Percentiles rank a stretch among this genome's conserved stretches.
phyloP scores from a whole-genome alignment of 306 rosid genomes.

The Malus sylvestris region DNA sequence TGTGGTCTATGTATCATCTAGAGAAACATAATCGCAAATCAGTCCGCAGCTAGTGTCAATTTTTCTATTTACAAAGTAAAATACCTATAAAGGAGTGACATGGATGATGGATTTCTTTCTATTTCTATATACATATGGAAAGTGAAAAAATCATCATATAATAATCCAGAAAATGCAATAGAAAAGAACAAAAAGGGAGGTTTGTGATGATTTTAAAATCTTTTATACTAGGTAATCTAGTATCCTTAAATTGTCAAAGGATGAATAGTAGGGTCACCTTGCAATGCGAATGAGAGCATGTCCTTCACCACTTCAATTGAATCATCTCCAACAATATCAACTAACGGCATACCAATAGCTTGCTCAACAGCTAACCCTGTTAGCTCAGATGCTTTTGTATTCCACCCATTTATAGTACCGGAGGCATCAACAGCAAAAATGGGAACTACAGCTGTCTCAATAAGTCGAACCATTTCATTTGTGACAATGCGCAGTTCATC shows the following conservation, averaged over 20 bases:
- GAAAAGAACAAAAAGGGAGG: no score
- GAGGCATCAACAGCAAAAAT: conserved; percentile 34
- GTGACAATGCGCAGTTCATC: conserved; percentile 28
- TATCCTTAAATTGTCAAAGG: not conserved
- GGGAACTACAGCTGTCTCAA: conserved; percentile 42
- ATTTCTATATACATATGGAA: no score
- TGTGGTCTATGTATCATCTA: not conserved
- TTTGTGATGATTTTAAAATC: no score
- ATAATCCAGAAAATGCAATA: no score
- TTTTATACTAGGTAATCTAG: no score
- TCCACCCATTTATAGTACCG: conserved; percentile 39
- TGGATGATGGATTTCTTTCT: not conserved
- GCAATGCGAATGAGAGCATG: conserved; percentile 26
- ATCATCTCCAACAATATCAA: conserved; percentile 31
- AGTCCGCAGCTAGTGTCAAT: not conserved
- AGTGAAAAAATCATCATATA: no score
- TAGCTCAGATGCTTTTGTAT: conserved; percentile 30
- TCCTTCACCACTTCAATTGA: conserved; percentile 31
- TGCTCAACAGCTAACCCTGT: conserved; percentile 32
- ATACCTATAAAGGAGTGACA: not conserved
- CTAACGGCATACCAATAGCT: conserved; percentile 30
- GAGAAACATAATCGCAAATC: not conserved
- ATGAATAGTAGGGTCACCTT: conserved; percentile 22
- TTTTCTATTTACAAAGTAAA: not conserved
- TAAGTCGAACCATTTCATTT: conserved; percentile 39